Conservation (phyloP, 176 grass and related monocot species). For the Thinopyrum elongatum region DNA sequence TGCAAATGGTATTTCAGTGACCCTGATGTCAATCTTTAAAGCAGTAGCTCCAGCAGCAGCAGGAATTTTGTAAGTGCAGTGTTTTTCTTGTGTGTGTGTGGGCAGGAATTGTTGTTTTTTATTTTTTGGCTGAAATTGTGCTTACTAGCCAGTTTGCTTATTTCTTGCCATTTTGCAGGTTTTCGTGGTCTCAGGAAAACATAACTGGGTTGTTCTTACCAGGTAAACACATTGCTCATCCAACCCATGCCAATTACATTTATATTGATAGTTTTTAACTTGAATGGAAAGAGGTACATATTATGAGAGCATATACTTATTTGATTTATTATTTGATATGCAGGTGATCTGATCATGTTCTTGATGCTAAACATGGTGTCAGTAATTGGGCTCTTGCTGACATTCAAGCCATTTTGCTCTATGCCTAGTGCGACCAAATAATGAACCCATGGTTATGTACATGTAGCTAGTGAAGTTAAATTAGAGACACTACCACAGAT, state of each 20-base stretch:
- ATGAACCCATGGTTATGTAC: neutral
- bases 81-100: neutral
- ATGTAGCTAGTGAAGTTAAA: neutral
- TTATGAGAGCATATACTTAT: neutral
- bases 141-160: neutral
- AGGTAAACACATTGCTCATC: too few species aligned
- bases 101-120: neutral
- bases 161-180: neutral
- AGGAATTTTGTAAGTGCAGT: too few species aligned
- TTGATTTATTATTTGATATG: neutral
- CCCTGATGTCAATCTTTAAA: too few species aligned
- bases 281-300: neutral
- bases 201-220: too few species aligned
- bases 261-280: neutral
- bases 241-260: too few species aligned
- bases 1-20: too few species aligned
- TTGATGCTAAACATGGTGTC: slow-evolving; percentile 46
- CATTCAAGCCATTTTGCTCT: slow-evolving; percentile 46
- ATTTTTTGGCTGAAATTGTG: neutral
- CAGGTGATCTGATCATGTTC: slow-evolving; percentile 60
- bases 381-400: slow-evolving; percentile 34
- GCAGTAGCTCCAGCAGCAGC: too few species aligned
- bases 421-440: neutral
- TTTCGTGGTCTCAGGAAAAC: too few species aligned
- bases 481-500: neutral